Conservation (phyloP, 352 stramenopile species). For the Lagenidium giganteum region DNA sequence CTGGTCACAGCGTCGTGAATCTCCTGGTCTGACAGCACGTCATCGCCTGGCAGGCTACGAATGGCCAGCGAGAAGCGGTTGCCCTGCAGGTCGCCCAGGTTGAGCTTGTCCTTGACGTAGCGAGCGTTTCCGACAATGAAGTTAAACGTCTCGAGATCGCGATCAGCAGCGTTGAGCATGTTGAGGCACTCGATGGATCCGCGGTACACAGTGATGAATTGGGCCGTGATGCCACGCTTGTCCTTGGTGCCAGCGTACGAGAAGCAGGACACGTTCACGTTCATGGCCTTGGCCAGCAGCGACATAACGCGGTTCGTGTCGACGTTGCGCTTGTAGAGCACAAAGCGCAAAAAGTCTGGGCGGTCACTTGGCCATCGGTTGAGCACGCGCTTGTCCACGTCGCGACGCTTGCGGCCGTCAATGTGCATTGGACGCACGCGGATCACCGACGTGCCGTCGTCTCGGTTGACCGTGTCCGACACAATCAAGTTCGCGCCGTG, state of each 20-base stretch:
- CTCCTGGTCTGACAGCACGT: conserved; percentile 43
- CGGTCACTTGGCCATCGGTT: conserved; percentile 49
- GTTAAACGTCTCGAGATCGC: conserved; percentile 61
- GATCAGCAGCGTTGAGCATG: conserved; percentile 54
- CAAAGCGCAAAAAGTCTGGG: conserved; percentile 88
- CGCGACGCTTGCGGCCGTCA: conserved; percentile 69
- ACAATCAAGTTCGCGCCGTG: conserved; percentile 51
- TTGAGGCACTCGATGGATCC: conserved; percentile 61
- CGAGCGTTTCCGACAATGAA: conserved; percentile 90
- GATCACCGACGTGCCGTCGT: conserved; percentile 37
- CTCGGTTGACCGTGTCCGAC: conserved; percentile 78
- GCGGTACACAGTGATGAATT: conserved; percentile 88
- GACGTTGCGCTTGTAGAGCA: conserved; percentile 95
- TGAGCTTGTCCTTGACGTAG: conserved; percentile 84
- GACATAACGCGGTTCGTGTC: conserved; percentile 86
- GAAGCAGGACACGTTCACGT: conserved; percentile 52
- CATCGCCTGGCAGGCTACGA: conserved; percentile 68
- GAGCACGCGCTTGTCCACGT: conserved; percentile 42
- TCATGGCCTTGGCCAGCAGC: conserved; percentile 55
- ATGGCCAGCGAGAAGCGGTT: conserved; percentile 95
- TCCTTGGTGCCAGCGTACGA: conserved; percentile 95
- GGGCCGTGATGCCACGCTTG: conserved; percentile 92
- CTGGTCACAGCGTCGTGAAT: conserved; percentile 48
- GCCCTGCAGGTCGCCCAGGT: conserved; percentile 85
- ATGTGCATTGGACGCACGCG: conserved; percentile 73